These are phyloP conservation scores for Acrocalymma vagum DNA, from an alignment of 2,329 filamentous ascomycete species.

Conservation along the genomic window DNA sequence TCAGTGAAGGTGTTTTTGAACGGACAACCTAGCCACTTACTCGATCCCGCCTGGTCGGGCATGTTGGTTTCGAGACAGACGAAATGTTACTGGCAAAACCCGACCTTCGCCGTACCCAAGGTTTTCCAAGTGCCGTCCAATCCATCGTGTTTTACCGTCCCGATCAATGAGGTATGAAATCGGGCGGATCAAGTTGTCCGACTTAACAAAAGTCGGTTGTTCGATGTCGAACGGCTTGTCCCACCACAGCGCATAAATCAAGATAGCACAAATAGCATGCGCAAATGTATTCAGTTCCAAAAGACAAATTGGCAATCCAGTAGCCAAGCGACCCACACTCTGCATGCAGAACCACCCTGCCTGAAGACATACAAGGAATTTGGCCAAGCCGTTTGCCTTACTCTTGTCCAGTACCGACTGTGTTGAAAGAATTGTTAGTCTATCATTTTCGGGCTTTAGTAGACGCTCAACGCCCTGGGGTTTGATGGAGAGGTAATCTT, in stretches of 20 bases:
- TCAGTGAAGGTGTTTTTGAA: too few species aligned
- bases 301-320: constrained; percentile 53
- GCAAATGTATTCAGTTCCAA: constrained; percentile 70
- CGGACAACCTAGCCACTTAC: too few species aligned
- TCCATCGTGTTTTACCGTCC: too few species aligned
- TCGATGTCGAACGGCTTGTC: constrained; percentile 33
- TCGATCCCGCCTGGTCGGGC: too few species aligned
- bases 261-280: constrained; percentile 35
- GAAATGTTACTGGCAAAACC: too few species aligned
- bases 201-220: constrained; percentile 12
- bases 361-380: constrained; percentile 30
- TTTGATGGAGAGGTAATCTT: constrained; percentile 2
- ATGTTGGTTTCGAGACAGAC: too few species aligned
- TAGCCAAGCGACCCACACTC: constrained; percentile 19
- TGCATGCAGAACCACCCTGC: constrained; percentile 38
- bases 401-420: constrained; percentile 13
- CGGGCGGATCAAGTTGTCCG: too few species aligned
- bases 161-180: too few species aligned
- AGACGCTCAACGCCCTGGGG: constrained; percentile 7
- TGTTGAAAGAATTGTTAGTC: constrained; percentile 8
- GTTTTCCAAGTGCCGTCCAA: too few species aligned
- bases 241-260: constrained; percentile 42
- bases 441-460: constrained; percentile 2
- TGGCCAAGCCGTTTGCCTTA: constrained; percentile 24
- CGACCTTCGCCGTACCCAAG: too few species aligned